Conservation (phyloP, 2,329 filamentous ascomycete species). For the Tricladium varicosporioides region DNA sequence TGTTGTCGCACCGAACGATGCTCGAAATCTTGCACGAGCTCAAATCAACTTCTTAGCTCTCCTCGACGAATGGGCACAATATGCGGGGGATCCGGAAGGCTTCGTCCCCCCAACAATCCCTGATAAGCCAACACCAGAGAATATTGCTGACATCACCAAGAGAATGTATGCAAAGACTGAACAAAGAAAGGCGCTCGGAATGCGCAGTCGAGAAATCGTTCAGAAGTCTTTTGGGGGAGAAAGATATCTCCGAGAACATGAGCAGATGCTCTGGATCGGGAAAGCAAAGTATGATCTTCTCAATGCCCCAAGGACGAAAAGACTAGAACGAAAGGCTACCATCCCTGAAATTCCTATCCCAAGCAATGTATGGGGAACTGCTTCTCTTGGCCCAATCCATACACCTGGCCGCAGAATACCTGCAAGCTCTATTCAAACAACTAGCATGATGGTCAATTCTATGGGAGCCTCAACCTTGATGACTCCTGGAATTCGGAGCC, state of each 20-base stretch:
- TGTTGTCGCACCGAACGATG: conserved; percentile 63
- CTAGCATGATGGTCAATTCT: conserved; percentile 15
- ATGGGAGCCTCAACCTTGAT: conserved; percentile 16
- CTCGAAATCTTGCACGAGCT: conserved; percentile 56
- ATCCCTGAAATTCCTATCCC: conserved; percentile 12
- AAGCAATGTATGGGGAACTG: conserved; percentile 7
- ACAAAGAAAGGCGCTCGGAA: conserved; percentile 54
- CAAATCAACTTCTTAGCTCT: conserved; percentile 62
- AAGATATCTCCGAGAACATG: conserved; percentile 59
- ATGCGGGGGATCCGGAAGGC: conserved; percentile 41
- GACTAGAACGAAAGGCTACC: conserved; percentile 8
- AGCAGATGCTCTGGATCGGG: conserved; percentile 56
- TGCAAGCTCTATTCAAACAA: conserved; percentile 14
- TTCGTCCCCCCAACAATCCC: conserved; percentile 6
- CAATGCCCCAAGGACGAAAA: background rate
- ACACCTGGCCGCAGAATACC: conserved; percentile 1
- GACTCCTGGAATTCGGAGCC: conserved; percentile 12
- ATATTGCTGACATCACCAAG: conserved; percentile 50
- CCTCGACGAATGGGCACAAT: conserved; percentile 59
- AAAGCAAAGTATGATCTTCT: conserved; percentile 17
- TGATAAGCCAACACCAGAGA: conserved; percentile 46
- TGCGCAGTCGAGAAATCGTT: conserved; percentile 57
- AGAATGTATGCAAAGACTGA: conserved; percentile 58
- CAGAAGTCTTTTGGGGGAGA: conserved; percentile 58
- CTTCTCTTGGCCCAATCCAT: background rate